Conservation (phyloP, 257 asterid genomes). For the Asclepias syriaca region DNA sequence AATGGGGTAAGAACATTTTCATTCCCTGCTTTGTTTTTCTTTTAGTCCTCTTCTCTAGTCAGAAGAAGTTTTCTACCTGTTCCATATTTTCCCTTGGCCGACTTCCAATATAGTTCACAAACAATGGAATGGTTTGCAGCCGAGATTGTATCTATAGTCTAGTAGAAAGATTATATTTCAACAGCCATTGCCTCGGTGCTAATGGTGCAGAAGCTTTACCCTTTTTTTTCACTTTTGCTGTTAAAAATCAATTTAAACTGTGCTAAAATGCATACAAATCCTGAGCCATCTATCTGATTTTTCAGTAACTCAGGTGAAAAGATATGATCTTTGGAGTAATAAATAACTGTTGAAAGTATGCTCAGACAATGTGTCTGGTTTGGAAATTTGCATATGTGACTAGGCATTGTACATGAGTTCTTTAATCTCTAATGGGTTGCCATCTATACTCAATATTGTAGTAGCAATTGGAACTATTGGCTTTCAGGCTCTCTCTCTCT, state of each 20-base stretch:
- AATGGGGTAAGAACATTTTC: slow-evolving; percentile 58
- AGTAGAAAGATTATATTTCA: neutral
- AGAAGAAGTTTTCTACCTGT: neutral
- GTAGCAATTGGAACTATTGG: neutral
- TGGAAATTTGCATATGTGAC: neutral
- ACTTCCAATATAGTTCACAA: neutral
- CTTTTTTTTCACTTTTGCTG: neutral
- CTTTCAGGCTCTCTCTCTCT: neutral
- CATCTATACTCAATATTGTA: neutral
- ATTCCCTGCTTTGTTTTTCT: neutral
- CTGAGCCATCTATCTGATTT: neutral
- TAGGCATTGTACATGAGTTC: neutral
- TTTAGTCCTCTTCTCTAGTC: neutral
- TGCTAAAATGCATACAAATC: neutral
- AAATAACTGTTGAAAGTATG: neutral
- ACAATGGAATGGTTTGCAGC: neutral
- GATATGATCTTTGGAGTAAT: neutral
- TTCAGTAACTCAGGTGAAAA: neutral
- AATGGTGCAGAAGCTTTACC: neutral
- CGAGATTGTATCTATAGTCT: neutral
- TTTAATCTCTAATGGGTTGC: neutral
- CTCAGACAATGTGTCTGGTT: neutral
- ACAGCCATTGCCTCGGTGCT: neutral
- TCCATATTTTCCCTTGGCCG: neutral
- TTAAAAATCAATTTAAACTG: neutral